These are phyloP conservation scores for Albizia julibrissin DNA, from an alignment of 306 rosid genomes.

Conservation along the genomic window DNA sequence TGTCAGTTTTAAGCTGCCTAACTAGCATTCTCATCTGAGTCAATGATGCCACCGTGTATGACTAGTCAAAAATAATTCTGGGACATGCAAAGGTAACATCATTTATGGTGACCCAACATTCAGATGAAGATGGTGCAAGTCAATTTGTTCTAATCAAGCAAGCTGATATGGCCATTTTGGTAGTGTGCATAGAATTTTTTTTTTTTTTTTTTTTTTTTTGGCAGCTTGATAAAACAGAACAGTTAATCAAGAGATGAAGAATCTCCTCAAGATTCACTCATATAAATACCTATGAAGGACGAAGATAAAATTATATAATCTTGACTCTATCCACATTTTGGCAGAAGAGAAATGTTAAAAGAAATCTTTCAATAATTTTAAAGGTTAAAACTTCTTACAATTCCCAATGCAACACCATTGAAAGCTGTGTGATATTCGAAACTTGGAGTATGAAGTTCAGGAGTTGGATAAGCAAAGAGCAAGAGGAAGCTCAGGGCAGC, in stretches of 20 bases:
- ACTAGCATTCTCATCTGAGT: neutral
- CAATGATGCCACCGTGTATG: conserved; percentile 1
- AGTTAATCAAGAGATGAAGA: conserved; percentile 9
- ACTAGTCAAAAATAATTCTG: neutral
- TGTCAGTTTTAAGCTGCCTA: conserved; percentile 4
- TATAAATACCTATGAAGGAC: neutral
- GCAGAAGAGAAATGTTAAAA: conserved; percentile 23
- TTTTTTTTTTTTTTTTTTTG: neutral
- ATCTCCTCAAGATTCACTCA: neutral
- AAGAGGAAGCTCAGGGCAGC: conserved; percentile 76
- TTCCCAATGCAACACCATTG: conserved; percentile 89
- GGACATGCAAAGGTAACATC: conserved; percentile 16
- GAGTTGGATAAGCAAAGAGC: conserved; percentile 98
- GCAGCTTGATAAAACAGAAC: neutral
- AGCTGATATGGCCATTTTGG: neutral
- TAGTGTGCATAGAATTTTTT: neutral
- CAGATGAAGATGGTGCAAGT: neutral
- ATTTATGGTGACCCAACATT: neutral
- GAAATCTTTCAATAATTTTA: conserved; percentile 13
- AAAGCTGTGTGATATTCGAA: conserved; percentile 94
- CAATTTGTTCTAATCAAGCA: neutral
- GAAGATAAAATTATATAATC: conserved; percentile 13
- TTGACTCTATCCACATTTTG: neutral
- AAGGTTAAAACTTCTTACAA: conserved; percentile 56
- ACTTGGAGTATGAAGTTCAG: conserved; percentile 94